These are phyloP conservation scores for Podaxis sp. DNA, from an alignment of 768 basidiomycete genomes.

Conservation along the genomic window DNA sequence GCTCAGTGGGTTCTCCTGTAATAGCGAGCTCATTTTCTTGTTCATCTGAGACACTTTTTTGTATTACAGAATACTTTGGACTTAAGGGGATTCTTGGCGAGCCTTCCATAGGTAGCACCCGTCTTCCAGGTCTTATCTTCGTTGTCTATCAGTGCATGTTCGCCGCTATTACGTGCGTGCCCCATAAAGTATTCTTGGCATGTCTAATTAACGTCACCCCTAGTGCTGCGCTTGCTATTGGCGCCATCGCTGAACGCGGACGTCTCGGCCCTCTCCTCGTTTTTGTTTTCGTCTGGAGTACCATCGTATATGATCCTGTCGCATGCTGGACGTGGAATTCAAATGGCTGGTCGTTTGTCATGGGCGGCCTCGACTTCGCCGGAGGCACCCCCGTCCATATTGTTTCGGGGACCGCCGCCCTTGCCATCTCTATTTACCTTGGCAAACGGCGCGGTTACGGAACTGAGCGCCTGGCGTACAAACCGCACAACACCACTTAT, in stretches of 20 bases:
- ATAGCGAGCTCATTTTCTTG: neutral
- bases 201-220: slow-evolving; percentile 21
- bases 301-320: slow-evolving; percentile 89
- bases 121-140: slow-evolving; percentile 74
- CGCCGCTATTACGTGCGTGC: slow-evolving; percentile 76
- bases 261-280: slow-evolving; percentile 83
- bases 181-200: neutral
- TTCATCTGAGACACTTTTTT: slow-evolving; percentile 3
- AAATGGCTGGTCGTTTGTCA: slow-evolving; percentile 69
- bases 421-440: slow-evolving; percentile 88
- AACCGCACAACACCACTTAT: slow-evolving; percentile 90
- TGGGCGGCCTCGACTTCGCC: slow-evolving; percentile 90
- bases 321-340: slow-evolving; percentile 97
- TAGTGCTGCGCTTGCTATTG: slow-evolving; percentile 85
- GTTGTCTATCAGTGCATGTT: slow-evolving; percentile 91
- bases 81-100: slow-evolving; percentile 74
- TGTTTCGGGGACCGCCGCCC: slow-evolving; percentile 86
- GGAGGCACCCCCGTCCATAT: slow-evolving; percentile 98
- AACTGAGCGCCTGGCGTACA: slow-evolving; percentile 87
- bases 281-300: slow-evolving; percentile 90
- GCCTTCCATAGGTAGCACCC: slow-evolving; percentile 69
- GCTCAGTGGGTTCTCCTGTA: slow-evolving; percentile 49
- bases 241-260: slow-evolving; percentile 88
- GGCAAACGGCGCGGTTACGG: slow-evolving; percentile 92
- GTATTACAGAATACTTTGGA: slow-evolving; percentile 68